Base-by-base conservation (phyloP, 805 yeast species). In the Ogataea naganishii region DNA sequence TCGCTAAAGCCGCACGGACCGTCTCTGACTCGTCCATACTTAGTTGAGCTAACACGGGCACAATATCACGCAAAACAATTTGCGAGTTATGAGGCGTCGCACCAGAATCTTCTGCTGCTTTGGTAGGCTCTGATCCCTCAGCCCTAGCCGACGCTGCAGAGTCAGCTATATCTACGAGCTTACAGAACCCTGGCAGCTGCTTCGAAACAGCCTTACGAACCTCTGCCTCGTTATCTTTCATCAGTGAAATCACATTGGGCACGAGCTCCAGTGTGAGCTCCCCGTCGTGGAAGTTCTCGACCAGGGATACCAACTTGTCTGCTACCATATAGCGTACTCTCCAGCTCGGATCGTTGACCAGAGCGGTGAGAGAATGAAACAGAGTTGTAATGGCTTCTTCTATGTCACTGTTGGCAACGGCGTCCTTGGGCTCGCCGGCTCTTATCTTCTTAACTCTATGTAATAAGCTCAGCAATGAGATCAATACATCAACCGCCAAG, bases 291-390 rank as follows among this genome's bases (percentile, higher is more conserved):
- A 88, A 77, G 40, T 74, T 75, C 12, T 59, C 44, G 2, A 94
- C 84, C 36, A 92, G 69, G 38, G 66, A 63, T 43, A 78, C 83
- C 49, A 86, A 88, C 46, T 86, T 71, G 53, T 89, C 96, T n/a
- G 96, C 95, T 20, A 95, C 94, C 78, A 92, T 86, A 59, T 89
- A 92, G 49, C 98, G 78, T 34, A 92, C 97, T 57, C 98, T 77
- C 99, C 99, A 92, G 49, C 94, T 80, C 57, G 83, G 85, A 60
- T 92, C 98, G 40, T 68, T 72, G 35, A 84, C 78, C 41, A 92
- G 66, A 40, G 74, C 73, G 40, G 80, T 66, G 3, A 94, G 69
- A 39, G 78, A 71, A 30, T 66, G 62, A 37, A 81, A 64, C 34
- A 81, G 63, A n/a, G n/a, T n/a, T n/a, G n/a, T n/a, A n/a, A n/a